Base-by-base conservation (phyloP, 2,329 filamentous ascomycete genomes). In the Aspergillus latus region DNA sequence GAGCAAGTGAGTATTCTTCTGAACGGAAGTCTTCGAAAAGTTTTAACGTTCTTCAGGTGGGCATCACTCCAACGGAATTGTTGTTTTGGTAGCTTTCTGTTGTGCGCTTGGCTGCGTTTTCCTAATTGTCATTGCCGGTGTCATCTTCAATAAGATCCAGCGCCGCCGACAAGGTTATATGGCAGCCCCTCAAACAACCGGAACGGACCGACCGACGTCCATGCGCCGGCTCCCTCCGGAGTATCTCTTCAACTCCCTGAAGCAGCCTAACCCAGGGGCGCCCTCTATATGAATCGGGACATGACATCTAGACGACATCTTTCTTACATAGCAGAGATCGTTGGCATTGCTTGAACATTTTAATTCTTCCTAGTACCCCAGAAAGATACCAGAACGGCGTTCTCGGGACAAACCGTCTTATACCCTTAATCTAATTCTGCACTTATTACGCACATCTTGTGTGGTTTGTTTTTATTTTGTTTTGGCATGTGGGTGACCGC, bases 1-100 rank as follows among this genome's bases (percentile, higher is more conserved):
- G 81, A 56, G 74, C 77, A 64, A 72, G 87, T 89, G 80, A 78
- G 84, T 81, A 32, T 50, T 53, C 21, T 16, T 15, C 13, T 50
- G 36, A n/a, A 30, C n/a, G 15, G 10, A 2, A 40, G 58, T 34
- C 45, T 15, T 36, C 21, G 34, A 16, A 32, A 34, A 13, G 49
- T 53, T 16, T 47, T 57, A 34, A 56, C 51, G 8, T 11, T 6
- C 34, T 39, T 28, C 49, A 75, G 72, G 64, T 51, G 63, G 68
- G 50, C 69, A 72, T 57, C 76, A 71, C 59, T 77, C 77, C 7
- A 72, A 72, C 54, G 77, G 77, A 34, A 77, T 79, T 36, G 73
- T 76, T 16, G 71, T 79, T 21, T 66, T 79, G 16, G 70, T 79
- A 16, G 75, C 77, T 1, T 77, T 79, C 62, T 79, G 77, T 61